Conservation (phyloP, 176 grass and related monocot genomes). For the Carex myosuroides region DNA sequence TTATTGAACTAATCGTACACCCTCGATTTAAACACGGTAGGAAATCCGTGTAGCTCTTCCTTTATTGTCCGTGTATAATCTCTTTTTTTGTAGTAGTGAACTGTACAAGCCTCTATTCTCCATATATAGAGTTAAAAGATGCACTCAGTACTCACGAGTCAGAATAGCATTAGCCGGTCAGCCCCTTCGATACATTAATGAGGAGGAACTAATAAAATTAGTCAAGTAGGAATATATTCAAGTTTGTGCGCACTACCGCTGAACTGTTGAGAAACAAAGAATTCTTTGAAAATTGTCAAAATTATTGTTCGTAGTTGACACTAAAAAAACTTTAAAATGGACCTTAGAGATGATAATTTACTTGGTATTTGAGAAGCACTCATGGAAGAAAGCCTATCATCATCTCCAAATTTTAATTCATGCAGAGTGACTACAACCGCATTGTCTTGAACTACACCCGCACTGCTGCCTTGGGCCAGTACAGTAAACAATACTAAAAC, state of each 20-base stretch:
- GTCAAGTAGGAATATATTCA: no score
- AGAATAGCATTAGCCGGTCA: neutral
- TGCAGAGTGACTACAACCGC: constrained; percentile 24
- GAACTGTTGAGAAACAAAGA: no score
- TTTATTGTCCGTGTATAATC: no score
- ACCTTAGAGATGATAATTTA: constrained; percentile 18
- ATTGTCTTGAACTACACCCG: neutral
- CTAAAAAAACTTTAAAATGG: neutral
- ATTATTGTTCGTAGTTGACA: neutral
- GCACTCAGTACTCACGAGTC: neutral
- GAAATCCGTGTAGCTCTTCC: no score
- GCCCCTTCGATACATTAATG: no score
- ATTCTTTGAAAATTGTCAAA: neutral
- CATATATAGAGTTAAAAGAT: no score
- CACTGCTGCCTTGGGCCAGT: neutral
- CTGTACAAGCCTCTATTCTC: no score
- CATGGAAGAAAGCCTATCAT: neutral
- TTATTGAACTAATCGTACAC: no score
- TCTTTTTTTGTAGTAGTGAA: no score
- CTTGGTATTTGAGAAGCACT: constrained; percentile 25
- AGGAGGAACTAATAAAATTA: no score
- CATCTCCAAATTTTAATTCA: constrained; percentile 28
- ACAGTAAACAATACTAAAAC: constrained; percentile 4
- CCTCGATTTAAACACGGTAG: no score
- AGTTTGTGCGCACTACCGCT: no score